These are phyloP conservation scores for Beauveria medogensis DNA, from an alignment of 2,329 filamentous ascomycete genomes.

Conservation along the genomic window DNA sequence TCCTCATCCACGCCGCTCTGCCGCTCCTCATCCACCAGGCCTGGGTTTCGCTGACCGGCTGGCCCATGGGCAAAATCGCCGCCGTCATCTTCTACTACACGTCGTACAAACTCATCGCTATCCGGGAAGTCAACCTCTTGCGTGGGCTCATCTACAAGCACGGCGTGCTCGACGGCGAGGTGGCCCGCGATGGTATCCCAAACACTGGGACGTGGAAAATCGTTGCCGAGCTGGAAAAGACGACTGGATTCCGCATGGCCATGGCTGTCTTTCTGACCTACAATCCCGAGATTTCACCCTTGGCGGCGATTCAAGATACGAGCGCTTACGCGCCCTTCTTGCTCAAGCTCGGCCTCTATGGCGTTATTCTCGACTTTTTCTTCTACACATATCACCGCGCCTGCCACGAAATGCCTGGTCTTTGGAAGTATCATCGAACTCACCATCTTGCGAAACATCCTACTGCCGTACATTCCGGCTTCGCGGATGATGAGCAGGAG, in stretches of 20 bases:
- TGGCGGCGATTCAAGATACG: background rate
- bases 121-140: constrained; percentile 22
- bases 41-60: constrained; percentile 11
- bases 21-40: constrained; percentile 19
- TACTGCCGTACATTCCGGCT: constrained; percentile 29
- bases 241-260: constrained; percentile 16
- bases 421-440: constrained; percentile 33
- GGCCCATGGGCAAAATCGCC: constrained; percentile 6
- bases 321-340: constrained; percentile 20
- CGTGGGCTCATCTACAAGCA: constrained; percentile 22
- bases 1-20: constrained; percentile 21
- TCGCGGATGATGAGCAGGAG: constrained; percentile 34
- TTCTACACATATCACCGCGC: constrained; percentile 33
- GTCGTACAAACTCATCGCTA: constrained; percentile 22
- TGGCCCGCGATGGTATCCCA: constrained; percentile 26
- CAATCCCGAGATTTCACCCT: constrained; percentile 9
- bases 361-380: constrained; percentile 32
- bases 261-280: constrained; percentile 20
- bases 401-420: constrained; percentile 30
- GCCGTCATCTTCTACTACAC: constrained; percentile 20
- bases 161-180: constrained; percentile 22
- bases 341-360: constrained; percentile 24
- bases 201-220: constrained; percentile 21
- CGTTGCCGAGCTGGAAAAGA: constrained; percentile 17
- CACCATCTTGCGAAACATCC: constrained; percentile 38